Evolutionary conservation across 2,329 filamentous ascomycete genomes (phyloP).

Genomic region (Aspergillus phoenicis): DNA sequence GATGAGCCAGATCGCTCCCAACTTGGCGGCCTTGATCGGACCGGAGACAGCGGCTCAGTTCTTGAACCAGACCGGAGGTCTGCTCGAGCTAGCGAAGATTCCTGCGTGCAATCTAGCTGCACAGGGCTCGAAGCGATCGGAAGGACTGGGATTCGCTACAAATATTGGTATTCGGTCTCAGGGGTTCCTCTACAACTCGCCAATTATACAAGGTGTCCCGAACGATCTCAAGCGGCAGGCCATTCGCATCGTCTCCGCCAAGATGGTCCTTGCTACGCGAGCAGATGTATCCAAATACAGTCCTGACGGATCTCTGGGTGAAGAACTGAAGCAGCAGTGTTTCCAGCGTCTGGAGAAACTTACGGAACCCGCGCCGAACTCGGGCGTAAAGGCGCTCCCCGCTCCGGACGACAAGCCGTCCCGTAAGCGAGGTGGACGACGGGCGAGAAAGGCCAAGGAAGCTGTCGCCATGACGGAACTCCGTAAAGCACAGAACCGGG

Average conservation of each 20-base stretch:
- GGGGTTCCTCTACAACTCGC: constrained; percentile 89
- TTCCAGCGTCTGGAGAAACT: constrained; percentile 88
- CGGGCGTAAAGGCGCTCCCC: constrained; percentile 81
- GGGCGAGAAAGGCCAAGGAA: constrained; percentile 93
- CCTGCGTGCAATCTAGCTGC: constrained; percentile 91
- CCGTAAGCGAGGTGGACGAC: constrained; percentile 85
- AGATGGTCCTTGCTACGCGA: constrained; percentile 89
- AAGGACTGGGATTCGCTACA: constrained; percentile 80
- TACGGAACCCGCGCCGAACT: constrained; percentile 86
- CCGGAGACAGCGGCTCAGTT: constrained; percentile 92
- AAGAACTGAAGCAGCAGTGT: constrained; percentile 79
- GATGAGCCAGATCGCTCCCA: constrained; percentile 95
- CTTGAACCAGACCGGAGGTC: constrained; percentile 89
- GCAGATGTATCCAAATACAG: constrained; percentile 84
- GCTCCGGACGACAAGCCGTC: constrained; percentile 94
- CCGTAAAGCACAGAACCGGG: constrained; percentile 91
- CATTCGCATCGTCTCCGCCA: constrained; percentile 91
- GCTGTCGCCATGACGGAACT: constrained; percentile 96
- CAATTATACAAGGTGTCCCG: constrained; percentile 81
- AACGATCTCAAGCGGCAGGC: constrained; percentile 88
- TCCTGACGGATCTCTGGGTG: constrained; percentile 78
- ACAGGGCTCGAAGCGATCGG: constrained; percentile 85
- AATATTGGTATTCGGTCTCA: constrained; percentile 90
- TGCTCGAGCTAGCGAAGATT: constrained; percentile 86
- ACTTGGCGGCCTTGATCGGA: constrained; percentile 85